Evolutionary conservation across 2,329 filamentous ascomycete species (phyloP).

Genomic region (Penicillium sp.): DNA sequence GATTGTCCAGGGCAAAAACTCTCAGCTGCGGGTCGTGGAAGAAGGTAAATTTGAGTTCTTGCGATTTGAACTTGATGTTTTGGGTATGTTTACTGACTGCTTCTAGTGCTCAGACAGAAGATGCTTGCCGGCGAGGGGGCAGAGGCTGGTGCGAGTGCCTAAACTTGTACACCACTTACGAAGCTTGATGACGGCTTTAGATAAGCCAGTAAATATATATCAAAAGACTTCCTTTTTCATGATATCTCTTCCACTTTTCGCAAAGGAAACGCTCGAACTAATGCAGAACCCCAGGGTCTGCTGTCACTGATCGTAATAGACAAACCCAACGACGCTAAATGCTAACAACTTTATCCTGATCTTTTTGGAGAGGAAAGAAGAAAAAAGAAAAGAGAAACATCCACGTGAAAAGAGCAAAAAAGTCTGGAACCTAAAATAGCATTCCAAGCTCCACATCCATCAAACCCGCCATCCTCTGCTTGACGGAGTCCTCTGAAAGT

Average conservation of each 20-base stretch:
- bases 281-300: neutral
- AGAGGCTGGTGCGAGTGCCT: slow-evolving; percentile 26
- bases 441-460: slow-evolving; percentile 30
- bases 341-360: no score
- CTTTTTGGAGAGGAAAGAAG: no score
- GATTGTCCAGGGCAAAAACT: slow-evolving; percentile 72
- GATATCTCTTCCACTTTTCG: neutral
- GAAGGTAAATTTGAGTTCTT: slow-evolving; percentile 61
- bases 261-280: neutral
- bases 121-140: slow-evolving; percentile 47
- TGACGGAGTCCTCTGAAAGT: neutral
- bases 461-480: slow-evolving; percentile 7
- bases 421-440: slow-evolving; percentile 23
- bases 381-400: no score
- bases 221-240: neutral
- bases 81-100: slow-evolving; percentile 19
- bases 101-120: slow-evolving; percentile 52
- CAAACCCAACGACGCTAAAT: no score
- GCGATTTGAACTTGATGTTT: neutral
- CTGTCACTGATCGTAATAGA: no score
- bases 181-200: slow-evolving; percentile 1
- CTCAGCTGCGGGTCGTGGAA: slow-evolving; percentile 82
- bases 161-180: slow-evolving; percentile 2
- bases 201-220: slow-evolving; percentile 6
- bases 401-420: neutral